Evolutionary conservation across 2,329 filamentous ascomycete genomes (phyloP).

Genomic region (Aspergillus sp.): DNA sequence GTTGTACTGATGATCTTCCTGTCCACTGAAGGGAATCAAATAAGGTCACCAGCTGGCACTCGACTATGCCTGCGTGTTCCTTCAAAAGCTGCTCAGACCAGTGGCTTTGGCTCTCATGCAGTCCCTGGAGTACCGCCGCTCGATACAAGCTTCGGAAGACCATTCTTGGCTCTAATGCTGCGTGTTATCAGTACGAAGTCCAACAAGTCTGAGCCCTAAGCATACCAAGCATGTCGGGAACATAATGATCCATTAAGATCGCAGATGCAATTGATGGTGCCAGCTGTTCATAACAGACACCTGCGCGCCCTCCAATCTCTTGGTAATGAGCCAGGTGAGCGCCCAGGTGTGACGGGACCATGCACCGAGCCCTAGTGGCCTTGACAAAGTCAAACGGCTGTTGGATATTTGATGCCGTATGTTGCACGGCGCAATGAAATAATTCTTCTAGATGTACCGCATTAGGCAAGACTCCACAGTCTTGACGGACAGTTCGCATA

Average conservation of each 20-base stretch:
- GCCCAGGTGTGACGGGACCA: neutral
- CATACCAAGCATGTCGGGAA: neutral
- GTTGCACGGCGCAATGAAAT: neutral
- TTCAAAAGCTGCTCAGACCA: too few relatives aligned
- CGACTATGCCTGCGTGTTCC: neutral
- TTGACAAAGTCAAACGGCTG: slow-evolving; percentile 2
- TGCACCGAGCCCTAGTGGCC: neutral
- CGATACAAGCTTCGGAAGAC: slow-evolving; percentile 7
- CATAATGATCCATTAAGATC: slow-evolving; percentile 3
- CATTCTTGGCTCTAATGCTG: neutral
- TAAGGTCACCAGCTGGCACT: neutral
- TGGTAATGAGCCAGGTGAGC: slow-evolving; percentile 1
- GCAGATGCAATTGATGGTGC: slow-evolving; percentile 1
- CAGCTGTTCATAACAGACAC: neutral
- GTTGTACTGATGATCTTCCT: neutral
- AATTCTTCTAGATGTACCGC: neutral
- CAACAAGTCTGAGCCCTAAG: too few relatives aligned
- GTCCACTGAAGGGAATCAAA: slow-evolving; percentile 1
- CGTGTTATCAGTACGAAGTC: too few relatives aligned
- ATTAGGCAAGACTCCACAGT: neutral
- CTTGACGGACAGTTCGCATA: neutral
- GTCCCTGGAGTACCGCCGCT: neutral
- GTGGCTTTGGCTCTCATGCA: neutral
- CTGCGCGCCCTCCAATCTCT: neutral
- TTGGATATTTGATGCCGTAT: neutral